Evolutionary conservation across 768 basidiomycete species (phyloP).

Genomic region (Naganishia vaughanmartiniae): DNA sequence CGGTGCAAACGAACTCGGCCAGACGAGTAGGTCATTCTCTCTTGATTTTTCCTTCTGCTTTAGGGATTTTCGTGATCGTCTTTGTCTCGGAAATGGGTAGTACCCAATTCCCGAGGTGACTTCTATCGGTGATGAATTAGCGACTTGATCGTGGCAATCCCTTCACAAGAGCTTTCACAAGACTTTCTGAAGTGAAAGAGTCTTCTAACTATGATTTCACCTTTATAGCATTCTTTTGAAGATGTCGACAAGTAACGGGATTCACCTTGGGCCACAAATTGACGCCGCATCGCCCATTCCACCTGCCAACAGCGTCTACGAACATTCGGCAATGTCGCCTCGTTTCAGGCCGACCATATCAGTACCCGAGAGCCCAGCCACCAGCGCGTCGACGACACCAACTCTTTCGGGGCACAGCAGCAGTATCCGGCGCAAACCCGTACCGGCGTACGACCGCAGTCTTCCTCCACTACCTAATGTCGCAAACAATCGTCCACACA

Average conservation of each 20-base stretch:
- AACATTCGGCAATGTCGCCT: slow-evolving; percentile 3
- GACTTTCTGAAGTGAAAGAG: background rate
- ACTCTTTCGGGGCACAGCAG: slow-evolving; percentile 1
- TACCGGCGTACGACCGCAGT: background rate
- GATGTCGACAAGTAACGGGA: background rate
- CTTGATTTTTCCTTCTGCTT: background rate
- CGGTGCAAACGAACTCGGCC: background rate
- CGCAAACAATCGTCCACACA: background rate
- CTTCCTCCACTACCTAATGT: background rate
- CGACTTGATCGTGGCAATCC: background rate
- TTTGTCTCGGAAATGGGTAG: background rate
- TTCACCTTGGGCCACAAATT: background rate
- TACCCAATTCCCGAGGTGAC: background rate
- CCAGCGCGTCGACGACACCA: background rate
- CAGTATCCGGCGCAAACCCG: slow-evolving; percentile 9
- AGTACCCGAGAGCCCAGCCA: background rate
- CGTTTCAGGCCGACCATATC: background rate
- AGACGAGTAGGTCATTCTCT: background rate
- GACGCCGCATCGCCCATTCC: background rate
- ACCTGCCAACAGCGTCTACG: background rate
- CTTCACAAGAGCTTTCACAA: background rate
- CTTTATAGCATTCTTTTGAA: too few species aligned
- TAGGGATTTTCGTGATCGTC: background rate
- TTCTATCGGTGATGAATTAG: background rate
- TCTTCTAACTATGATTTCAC: too few species aligned